phyloP scores from a whole-genome alignment of 2,329 filamentous ascomycete genomes.

The Madurella fahalii region DNA sequence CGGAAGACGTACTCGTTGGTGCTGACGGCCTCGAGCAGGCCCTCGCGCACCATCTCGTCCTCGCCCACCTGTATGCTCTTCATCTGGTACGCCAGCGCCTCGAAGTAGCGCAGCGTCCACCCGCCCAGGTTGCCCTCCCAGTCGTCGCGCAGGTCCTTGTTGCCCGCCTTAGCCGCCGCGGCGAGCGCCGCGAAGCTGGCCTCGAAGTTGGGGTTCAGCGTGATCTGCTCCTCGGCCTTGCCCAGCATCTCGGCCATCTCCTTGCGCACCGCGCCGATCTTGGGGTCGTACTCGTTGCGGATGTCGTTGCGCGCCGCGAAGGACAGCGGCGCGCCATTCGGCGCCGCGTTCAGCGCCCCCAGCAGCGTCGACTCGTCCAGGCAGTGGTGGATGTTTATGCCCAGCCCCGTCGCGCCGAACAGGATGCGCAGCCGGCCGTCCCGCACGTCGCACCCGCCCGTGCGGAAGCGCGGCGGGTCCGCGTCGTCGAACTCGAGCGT shows the following conservation, averaged over 20 bases:
- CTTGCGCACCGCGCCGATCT: slow-evolving; percentile 38
- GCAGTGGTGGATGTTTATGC: slow-evolving; percentile 42
- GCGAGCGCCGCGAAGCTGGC: slow-evolving; percentile 39
- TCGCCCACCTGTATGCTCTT: slow-evolving; percentile 42
- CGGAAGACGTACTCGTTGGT: slow-evolving; percentile 42
- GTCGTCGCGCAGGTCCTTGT: slow-evolving; percentile 33
- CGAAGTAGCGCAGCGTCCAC: slow-evolving; percentile 41
- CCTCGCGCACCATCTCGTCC: slow-evolving; percentile 48
- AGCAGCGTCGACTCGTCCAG: slow-evolving; percentile 36
- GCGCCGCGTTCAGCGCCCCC: slow-evolving; percentile 44
- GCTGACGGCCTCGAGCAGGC: slow-evolving; percentile 43
- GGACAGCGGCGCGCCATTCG: slow-evolving; percentile 34
- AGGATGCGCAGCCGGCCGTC: slow-evolving; percentile 47
- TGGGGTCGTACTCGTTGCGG: slow-evolving; percentile 40
- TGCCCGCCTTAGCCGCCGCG: slow-evolving; percentile 29
- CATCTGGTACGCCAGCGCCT: slow-evolving; percentile 40
- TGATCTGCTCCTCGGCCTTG: slow-evolving; percentile 35
- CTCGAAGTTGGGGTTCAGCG: slow-evolving; percentile 47
- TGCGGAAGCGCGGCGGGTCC: slow-evolving; percentile 36
- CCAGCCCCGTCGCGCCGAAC: slow-evolving; percentile 42
- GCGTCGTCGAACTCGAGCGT: slow-evolving; percentile 44
- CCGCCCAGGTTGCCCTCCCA: slow-evolving; percentile 44
- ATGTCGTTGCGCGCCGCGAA: slow-evolving; percentile 43
- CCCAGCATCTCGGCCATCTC: slow-evolving; percentile 36
- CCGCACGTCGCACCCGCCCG: slow-evolving; percentile 42